Conservation (phyloP, 75 land plant genomes). For the Cupressus sempervirens region DNA sequence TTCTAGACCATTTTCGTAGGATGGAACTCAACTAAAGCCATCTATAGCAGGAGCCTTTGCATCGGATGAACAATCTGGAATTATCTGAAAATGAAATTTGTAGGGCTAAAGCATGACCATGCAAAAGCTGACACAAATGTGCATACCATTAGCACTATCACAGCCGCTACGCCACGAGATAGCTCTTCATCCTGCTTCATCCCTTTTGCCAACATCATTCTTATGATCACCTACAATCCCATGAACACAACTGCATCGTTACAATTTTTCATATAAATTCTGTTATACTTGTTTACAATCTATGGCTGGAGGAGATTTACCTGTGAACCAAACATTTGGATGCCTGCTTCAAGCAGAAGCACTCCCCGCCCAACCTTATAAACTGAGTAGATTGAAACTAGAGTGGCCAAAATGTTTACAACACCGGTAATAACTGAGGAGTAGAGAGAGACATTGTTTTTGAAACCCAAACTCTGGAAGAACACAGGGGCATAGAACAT, state of each 20-base stretch:
- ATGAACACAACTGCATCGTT: neutral
- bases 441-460: neutral
- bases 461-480: conserved; percentile 9
- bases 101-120: too few relatives aligned
- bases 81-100: too few relatives aligned
- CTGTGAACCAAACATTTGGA: too few relatives aligned
- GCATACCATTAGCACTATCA: conserved; percentile 57
- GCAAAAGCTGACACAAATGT: conserved; percentile 53
- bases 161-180: neutral
- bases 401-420: conserved; percentile 27
- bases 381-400: conserved; percentile 10
- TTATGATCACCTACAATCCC: conserved; percentile 11
- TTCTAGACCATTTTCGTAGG: too few relatives aligned
- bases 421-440: conserved; percentile 42
- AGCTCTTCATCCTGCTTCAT: conserved; percentile 15
- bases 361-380: too few relatives aligned
- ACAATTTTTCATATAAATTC: neutral
- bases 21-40: too few relatives aligned
- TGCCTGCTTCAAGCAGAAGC: too few relatives aligned
- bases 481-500: conserved; percentile 77
- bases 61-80: too few relatives aligned
- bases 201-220: conserved; percentile 16
- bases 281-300: too few relatives aligned
- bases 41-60: too few relatives aligned
- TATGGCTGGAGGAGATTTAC: too few relatives aligned